Evolutionary conservation across 768 basidiomycete species (phyloP).

Genomic region (Mycena pura): DNA sequence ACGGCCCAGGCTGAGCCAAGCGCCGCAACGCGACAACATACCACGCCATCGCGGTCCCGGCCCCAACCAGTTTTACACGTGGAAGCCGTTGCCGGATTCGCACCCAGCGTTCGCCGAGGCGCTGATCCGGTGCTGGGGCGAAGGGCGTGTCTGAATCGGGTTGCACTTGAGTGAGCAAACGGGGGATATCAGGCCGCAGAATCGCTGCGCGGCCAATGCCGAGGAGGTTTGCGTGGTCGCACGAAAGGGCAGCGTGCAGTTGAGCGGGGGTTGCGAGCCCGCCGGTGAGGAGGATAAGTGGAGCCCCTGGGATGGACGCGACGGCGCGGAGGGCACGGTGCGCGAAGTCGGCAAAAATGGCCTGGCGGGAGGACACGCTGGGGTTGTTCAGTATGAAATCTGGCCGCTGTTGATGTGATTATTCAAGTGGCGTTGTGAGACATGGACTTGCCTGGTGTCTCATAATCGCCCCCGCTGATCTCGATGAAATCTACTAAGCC

Average conservation of each 20-base stretch:
- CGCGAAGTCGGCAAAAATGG: constrained; percentile 76
- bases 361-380: constrained; percentile 57
- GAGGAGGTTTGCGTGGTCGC: constrained; percentile 71
- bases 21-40: constrained; percentile 65
- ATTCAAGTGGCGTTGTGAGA: background rate
- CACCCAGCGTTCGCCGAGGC: constrained; percentile 28
- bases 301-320: constrained; percentile 43
- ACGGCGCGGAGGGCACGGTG: constrained; percentile 57
- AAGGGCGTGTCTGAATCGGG: constrained; percentile 42
- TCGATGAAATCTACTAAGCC: constrained; percentile 82
- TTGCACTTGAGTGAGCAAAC: constrained; percentile 37
- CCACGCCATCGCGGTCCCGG: constrained; percentile 70
- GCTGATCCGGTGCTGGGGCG: constrained; percentile 43
- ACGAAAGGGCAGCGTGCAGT: constrained; percentile 57
- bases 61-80: constrained; percentile 68
- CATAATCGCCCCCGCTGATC: constrained; percentile 88
- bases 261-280: constrained; percentile 70
- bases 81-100: constrained; percentile 43
- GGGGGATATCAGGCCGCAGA: constrained; percentile 66
- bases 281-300: constrained; percentile 82
- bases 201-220: constrained; percentile 78
- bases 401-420: constrained; percentile 27
- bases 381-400: constrained; percentile 48
- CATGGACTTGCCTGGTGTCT: constrained; percentile 64
- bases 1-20: constrained; percentile 40